Evolutionary conservation across 768 basidiomycete species (phyloP).

Genomic region (Podaxis sp.): DNA sequence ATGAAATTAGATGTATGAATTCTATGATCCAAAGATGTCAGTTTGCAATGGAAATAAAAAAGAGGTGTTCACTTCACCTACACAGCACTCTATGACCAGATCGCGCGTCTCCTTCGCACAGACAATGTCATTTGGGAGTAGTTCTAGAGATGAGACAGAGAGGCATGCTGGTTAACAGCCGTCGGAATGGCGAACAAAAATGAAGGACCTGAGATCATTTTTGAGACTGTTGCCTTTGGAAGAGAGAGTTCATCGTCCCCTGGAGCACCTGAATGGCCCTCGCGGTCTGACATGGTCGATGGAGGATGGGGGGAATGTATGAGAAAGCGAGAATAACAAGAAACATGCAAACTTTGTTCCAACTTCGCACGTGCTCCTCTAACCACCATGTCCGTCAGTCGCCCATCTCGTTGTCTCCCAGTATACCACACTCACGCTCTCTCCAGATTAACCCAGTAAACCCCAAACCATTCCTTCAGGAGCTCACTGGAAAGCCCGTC

Average conservation of each 20-base stretch:
- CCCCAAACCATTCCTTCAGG: conserved; percentile 98
- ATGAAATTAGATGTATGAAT: conserved; percentile 96
- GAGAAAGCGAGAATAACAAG: background rate
- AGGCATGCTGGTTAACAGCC: background rate
- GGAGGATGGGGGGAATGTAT: conserved; percentile 6
- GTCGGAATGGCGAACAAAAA: background rate
- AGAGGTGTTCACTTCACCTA: conserved; percentile 64
- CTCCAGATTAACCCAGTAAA: conserved; percentile 86
- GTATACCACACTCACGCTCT: conserved; percentile 6
- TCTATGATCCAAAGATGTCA: conserved; percentile 45
- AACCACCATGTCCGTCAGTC: conserved; percentile 65
- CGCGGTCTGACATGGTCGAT: conserved; percentile 81
- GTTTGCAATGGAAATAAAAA: background rate
- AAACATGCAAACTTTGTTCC: conserved; percentile 16
- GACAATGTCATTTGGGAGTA: conserved; percentile 81
- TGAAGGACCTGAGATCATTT: conserved; percentile 84
- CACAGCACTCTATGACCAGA: conserved; percentile 96
- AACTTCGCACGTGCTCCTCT: conserved; percentile 38
- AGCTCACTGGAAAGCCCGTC: conserved; percentile 95
- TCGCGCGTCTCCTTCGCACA: conserved; percentile 97
- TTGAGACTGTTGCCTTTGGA: conserved; percentile 96
- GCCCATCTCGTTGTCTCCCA: conserved; percentile 9
- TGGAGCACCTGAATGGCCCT: conserved; percentile 65
- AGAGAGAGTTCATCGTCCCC: conserved; percentile 92
- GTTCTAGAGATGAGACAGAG: conserved; percentile 47